A percentile compares a stretch with the other conserved stretches of the same genome.
phyloP scores from a whole-genome alignment of 805 yeast genomes.

The Candida ulmi region DNA sequence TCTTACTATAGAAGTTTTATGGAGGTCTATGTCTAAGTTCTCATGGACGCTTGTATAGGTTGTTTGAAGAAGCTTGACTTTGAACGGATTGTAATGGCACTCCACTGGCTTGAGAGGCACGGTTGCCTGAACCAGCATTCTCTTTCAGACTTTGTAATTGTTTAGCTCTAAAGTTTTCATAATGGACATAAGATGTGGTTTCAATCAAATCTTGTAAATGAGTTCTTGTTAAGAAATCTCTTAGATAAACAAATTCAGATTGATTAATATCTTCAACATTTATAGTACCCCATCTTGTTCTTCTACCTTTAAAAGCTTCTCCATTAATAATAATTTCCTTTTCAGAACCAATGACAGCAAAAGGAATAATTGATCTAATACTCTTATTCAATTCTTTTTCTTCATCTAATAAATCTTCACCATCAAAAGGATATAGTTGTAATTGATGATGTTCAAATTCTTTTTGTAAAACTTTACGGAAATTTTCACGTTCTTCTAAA shows the following conservation, averaged over 20 bases:
- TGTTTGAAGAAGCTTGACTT: slow-evolving; percentile 9
- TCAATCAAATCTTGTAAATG: slow-evolving; percentile 95
- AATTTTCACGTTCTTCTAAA: slow-evolving; percentile 70
- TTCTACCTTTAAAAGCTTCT: slow-evolving; percentile 79
- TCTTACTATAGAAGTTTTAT: no score
- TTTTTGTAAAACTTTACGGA: slow-evolving; percentile 69
- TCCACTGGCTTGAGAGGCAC: slow-evolving; percentile 25
- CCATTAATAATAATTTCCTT: slow-evolving; percentile 71
- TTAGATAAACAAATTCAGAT: slow-evolving; percentile 90
- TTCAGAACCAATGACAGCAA: slow-evolving; percentile 92
- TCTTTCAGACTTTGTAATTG: slow-evolving; percentile 93
- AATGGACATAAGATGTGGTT: slow-evolving; percentile 80
- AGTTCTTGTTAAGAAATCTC: slow-evolving; percentile 92
- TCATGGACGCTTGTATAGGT: slow-evolving; percentile 19
- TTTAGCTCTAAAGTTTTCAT: slow-evolving; percentile 89
- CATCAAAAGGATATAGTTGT: slow-evolving; percentile 80
- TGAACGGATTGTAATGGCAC: slow-evolving; percentile 6
- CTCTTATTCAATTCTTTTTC: slow-evolving; percentile 70
- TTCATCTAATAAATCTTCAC: slow-evolving; percentile 61
- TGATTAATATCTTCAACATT: slow-evolving; percentile 92
- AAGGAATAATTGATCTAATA: slow-evolving; percentile 76
- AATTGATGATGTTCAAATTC: slow-evolving; percentile 72
- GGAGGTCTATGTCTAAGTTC: no score
- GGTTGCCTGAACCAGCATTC: slow-evolving; percentile 44
- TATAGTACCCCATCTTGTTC: slow-evolving; percentile 90